Evolutionary conservation across 2,329 filamentous ascomycete genomes (phyloP), one percentile per base, ranked within the genome.

Genomic region (Paecilomyces formosus): DNA sequence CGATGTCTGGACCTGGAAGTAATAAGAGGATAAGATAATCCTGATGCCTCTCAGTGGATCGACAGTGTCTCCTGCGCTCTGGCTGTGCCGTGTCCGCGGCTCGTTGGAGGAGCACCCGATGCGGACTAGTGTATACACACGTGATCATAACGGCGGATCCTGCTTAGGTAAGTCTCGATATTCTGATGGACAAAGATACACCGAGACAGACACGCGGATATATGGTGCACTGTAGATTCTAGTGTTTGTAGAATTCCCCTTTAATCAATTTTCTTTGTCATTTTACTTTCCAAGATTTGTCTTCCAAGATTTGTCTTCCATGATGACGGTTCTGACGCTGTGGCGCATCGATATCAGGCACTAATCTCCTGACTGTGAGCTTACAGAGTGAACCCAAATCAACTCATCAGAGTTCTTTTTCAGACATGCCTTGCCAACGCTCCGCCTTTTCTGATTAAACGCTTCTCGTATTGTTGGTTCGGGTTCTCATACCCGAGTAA

Each of bases 1-100:
- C 55, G n/a, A 45, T 8, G 18, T 8, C n/a, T 18, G 39, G 39
- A 18, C 3, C 57, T 55, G 55, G 56, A 57, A 45, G 59, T 53
- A 52, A 54, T 54, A 58, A 60, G 59, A 55, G 58, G 57, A 61
- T 64, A 61, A 64, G 64, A 64, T 61, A 62, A 65, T 66, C 65
- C 61, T 58, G 61, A 63, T 58, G 60, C 56, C 60, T 56, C 53
- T 59, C 53, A 31, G 26, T 57, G 45, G 35, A 53, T 24, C 55
- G 55, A 33, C 24, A 11, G 18, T 26, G 45, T 51, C 18, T 52
- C 26, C n/a, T 53, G 55, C 54, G 55, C 52, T 49, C 60, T 63
- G 57, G 60, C 64, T 57, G 57, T 63, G 64, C 63, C 61, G 64
- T 64, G 60, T 56, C 58, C 59, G 39, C 33, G 30, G 22, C n/a